phyloP scores from a whole-genome alignment of 2,329 filamentous ascomycete genomes.

The Macrophomina tecta region DNA sequence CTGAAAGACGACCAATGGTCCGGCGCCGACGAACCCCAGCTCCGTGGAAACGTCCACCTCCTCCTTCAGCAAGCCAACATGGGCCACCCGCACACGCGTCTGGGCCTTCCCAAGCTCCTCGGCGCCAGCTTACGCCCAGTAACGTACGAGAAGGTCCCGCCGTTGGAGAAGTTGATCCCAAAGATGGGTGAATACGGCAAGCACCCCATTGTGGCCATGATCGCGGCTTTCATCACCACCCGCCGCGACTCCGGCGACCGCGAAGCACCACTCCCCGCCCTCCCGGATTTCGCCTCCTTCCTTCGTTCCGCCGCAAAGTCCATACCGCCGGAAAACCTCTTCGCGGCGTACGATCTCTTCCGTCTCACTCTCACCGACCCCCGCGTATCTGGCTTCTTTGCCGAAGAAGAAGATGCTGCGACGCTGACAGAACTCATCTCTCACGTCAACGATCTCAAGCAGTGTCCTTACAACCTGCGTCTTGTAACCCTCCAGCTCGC shows the following conservation, averaged over 20 bases:
- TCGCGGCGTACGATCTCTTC: slow-evolving; percentile 85
- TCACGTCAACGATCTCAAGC: slow-evolving; percentile 59
- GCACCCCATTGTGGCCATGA: slow-evolving; percentile 64
- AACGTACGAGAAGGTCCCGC: slow-evolving; percentile 76
- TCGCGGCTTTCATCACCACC: slow-evolving; percentile 74
- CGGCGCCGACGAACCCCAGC: slow-evolving; percentile 65
- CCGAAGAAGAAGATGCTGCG: slow-evolving; percentile 67
- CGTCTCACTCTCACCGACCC: slow-evolving; percentile 78
- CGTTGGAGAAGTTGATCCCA: slow-evolving; percentile 77
- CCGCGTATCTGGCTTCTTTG: slow-evolving; percentile 80
- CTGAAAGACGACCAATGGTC: slow-evolving; percentile 79
- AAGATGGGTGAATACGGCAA: slow-evolving; percentile 74
- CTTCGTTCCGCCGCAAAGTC: slow-evolving; percentile 61
- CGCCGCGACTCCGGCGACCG: slow-evolving; percentile 64
- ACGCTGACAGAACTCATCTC: slow-evolving; percentile 64
- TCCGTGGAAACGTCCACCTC: slow-evolving; percentile 75
- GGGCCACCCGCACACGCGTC: slow-evolving; percentile 74
- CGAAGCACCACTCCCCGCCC: slow-evolving; percentile 72
- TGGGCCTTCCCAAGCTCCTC: slow-evolving; percentile 74
- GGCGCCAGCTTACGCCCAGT: slow-evolving; percentile 70
- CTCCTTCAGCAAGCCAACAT: slow-evolving; percentile 78
- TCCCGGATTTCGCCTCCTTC: slow-evolving; percentile 68
- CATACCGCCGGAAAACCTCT: slow-evolving; percentile 70
- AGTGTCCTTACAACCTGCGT: slow-evolving; percentile 79
- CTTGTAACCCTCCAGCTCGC: slow-evolving; percentile 82